phyloP scores from a whole-genome alignment of 192 early-diverging fungal genomes.

The Gamsiella multidivaricata region DNA sequence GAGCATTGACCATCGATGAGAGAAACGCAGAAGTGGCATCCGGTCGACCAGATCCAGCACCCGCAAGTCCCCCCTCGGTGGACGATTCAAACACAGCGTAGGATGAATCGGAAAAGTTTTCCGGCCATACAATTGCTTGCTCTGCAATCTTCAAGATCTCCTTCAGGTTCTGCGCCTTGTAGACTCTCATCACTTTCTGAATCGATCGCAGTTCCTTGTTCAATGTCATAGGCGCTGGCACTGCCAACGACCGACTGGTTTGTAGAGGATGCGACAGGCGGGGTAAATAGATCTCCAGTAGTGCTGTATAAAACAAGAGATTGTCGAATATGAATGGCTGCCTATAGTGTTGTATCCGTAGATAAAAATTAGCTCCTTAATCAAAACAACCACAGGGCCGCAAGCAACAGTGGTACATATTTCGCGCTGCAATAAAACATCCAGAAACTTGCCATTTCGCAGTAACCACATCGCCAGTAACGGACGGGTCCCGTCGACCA shows the following conservation, averaged over 20 bases:
- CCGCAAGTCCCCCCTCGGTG: constrained; percentile 1
- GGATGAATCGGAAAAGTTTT: constrained; percentile 35
- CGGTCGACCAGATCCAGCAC: constrained; percentile 4
- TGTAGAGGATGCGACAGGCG: constrained; percentile 38
- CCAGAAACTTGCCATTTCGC: constrained; percentile 37
- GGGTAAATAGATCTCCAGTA: constrained; percentile 30
- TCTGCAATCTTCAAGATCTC: constrained; percentile 46
- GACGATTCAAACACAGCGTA: constrained; percentile 32
- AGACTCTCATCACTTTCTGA: constrained; percentile 45
- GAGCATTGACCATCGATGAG: constrained; percentile 15
- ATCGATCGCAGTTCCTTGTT: constrained; percentile 34
- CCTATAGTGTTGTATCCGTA: constrained; percentile 4
- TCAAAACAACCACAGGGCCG: too few species aligned
- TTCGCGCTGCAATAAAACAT: too few species aligned
- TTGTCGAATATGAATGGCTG: constrained; percentile 51
- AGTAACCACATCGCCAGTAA: constrained; percentile 24
- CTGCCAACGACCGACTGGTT: constrained; percentile 2
- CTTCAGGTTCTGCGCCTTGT: constrained; percentile 36
- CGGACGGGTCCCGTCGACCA: constrained; percentile 32
- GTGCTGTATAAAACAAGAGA: constrained; percentile 39
- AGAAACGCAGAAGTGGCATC: constrained; percentile 39
- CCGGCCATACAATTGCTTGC: constrained; percentile 43
- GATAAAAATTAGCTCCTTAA: background rate
- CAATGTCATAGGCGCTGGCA: constrained; percentile 28
- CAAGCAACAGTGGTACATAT: too few species aligned